Evolutionary conservation across 768 basidiomycete species (phyloP).

Genomic region (Galerina marginata): DNA sequence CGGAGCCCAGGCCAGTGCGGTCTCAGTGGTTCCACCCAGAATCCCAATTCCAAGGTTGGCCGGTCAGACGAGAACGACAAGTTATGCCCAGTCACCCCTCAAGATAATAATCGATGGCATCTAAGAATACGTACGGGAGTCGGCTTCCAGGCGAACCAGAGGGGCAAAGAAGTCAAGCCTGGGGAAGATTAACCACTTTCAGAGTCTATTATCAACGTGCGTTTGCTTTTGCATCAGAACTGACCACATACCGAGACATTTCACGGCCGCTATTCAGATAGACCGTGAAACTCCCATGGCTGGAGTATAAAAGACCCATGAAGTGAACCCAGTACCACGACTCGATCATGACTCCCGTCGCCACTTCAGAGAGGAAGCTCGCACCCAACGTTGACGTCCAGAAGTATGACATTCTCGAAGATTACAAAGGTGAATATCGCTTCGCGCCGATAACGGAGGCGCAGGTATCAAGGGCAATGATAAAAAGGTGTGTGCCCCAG

Average conservation of each 20-base stretch:
- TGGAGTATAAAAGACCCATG: conserved; percentile 10
- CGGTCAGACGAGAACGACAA: too few relatives aligned
- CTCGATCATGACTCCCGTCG: conserved; percentile 32
- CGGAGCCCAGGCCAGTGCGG: too few relatives aligned
- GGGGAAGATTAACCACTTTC: background rate
- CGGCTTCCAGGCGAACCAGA: conserved; percentile 14
- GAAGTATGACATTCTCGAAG: conserved; percentile 48
- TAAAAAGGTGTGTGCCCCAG: conserved; percentile 53
- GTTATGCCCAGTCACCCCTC: too few relatives aligned
- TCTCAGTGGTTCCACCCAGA: too few relatives aligned
- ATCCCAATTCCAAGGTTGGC: too few relatives aligned
- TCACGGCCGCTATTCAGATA: conserved; percentile 7
- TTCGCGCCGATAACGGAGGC: conserved; percentile 81
- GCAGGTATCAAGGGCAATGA: conserved; percentile 79
- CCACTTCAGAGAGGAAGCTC: conserved; percentile 18
- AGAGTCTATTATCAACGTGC: conserved; percentile 1
- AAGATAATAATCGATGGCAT: too few relatives aligned
- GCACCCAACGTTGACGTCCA: conserved; percentile 18
- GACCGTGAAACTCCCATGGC: conserved; percentile 16
- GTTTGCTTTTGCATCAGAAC: conserved; percentile 8
- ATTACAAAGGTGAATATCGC: conserved; percentile 67
- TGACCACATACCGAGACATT: conserved; percentile 15
- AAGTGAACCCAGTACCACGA: background rate
- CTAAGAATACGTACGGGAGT: conserved; percentile 13
- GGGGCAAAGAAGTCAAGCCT: background rate